Conservation (phyloP, 1,284 basidiomycete genomes). For the Cryptococcus sp. region DNA sequence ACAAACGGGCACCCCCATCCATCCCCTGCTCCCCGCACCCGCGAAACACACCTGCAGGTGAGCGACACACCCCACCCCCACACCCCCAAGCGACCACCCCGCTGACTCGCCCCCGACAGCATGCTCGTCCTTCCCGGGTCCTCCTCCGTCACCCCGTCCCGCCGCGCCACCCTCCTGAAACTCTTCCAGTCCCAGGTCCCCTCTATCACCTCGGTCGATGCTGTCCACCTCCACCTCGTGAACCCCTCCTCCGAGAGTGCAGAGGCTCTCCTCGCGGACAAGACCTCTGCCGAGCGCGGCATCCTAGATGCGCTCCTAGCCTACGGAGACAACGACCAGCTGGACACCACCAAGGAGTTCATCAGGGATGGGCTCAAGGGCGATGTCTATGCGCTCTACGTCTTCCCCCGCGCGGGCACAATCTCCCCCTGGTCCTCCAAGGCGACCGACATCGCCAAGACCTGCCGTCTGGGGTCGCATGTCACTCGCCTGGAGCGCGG, state of each 20-base stretch:
- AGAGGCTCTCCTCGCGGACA: conserved; percentile 56
- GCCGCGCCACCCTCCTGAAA: conserved; percentile 66
- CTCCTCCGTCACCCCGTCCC: conserved; percentile 66
- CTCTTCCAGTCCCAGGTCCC: conserved; percentile 60
- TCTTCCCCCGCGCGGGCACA: conserved; percentile 73
- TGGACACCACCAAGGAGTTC: conserved; percentile 39
- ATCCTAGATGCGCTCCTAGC: conserved; percentile 73
- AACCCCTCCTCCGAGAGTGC: conserved; percentile 57
- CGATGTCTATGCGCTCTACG: conserved; percentile 57
- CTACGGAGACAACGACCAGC: conserved; percentile 72
- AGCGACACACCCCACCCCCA: too few relatives aligned
- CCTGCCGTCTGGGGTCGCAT: conserved; percentile 71
- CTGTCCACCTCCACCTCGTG: conserved; percentile 83
- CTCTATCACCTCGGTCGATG: conserved; percentile 67
- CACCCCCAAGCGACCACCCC: too few relatives aligned
- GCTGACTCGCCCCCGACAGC: conserved; percentile 2
- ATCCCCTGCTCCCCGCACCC: too few relatives aligned
- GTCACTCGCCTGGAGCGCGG: conserved; percentile 84
- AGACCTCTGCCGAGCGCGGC: conserved; percentile 54
- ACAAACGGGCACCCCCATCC: too few relatives aligned
- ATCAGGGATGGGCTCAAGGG: conserved; percentile 25
- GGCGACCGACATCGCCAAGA: conserved; percentile 88
- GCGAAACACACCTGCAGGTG: too few relatives aligned
- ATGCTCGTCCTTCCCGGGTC: conserved; percentile 62
- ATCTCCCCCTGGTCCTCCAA: conserved; percentile 97